These are phyloP conservation scores for Streptanthus diversifolius DNA, from an alignment of 345 rosid genomes.

Conservation along the genomic window DNA sequence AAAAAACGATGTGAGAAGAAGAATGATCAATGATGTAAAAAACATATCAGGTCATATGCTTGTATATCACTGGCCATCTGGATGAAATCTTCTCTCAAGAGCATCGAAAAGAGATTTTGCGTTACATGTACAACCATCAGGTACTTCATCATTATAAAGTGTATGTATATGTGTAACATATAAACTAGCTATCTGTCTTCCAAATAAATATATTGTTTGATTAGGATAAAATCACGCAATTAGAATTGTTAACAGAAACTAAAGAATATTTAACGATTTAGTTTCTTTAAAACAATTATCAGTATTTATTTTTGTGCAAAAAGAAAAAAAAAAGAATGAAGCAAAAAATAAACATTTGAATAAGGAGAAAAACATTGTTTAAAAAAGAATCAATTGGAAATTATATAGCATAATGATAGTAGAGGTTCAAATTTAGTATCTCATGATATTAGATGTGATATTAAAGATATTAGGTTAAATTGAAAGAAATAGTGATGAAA, in stretches of 20 bases:
- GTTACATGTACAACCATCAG: slow-evolving; percentile 25
- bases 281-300: too few relatives aligned
- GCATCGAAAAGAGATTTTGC: slow-evolving; percentile 17
- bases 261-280: too few relatives aligned
- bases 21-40: not conserved
- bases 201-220: not conserved
- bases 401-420: too few relatives aligned
- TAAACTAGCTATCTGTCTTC: not conserved
- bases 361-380: too few relatives aligned
- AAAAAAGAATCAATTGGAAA: too few relatives aligned
- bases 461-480: too few relatives aligned
- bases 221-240: too few relatives aligned
- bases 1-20: not conserved
- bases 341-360: not conserved
- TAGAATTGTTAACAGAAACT: too few relatives aligned
- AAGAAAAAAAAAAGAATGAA: not conserved
- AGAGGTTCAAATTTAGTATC: too few relatives aligned
- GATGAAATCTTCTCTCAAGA: slow-evolving; percentile 1
- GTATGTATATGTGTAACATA: not conserved
- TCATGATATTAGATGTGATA: too few relatives aligned
- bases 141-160: not conserved
- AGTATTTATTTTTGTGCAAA: too few relatives aligned
- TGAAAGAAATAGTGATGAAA: too few relatives aligned
- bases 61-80: slow-evolving; percentile 22
- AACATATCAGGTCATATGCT: slow-evolving; percentile 11